phyloP scores from a whole-genome alignment of 768 basidiomycete species.

The Plicaturopsis crispa region DNA sequence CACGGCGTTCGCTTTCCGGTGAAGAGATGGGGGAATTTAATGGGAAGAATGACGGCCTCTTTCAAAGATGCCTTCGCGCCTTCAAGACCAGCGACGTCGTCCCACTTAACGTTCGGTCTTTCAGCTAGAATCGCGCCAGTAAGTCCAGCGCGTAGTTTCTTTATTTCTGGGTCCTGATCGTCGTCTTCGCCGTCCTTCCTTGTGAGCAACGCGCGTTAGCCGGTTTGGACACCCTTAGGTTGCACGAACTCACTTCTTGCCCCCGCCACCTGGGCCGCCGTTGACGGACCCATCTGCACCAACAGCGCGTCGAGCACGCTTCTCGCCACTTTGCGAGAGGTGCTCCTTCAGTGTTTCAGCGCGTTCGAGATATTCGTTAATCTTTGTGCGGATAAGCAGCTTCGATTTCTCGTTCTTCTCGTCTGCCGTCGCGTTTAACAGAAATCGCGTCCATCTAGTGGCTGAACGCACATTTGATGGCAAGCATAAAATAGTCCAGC shows the following conservation, averaged over 20 bases:
- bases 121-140: slow-evolving; percentile 85
- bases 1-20: slow-evolving; percentile 98
- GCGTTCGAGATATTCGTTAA: slow-evolving; percentile 84
- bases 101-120: slow-evolving; percentile 95
- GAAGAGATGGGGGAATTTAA: slow-evolving; percentile 98
- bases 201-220: not conserved
- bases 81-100: slow-evolving; percentile 96
- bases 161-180: slow-evolving; percentile 84
- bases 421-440: slow-evolving; percentile 44
- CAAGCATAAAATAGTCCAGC: slow-evolving; percentile 97
- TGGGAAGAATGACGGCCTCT: slow-evolving; percentile 98
- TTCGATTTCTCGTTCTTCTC: slow-evolving; percentile 96
- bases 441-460: slow-evolving; percentile 2
- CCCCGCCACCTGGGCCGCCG: slow-evolving; percentile 20
- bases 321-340: slow-evolving; percentile 58
- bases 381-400: slow-evolving; percentile 76
- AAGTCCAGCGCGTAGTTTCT: slow-evolving; percentile 92
- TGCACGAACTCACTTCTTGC: slow-evolving; percentile 35
- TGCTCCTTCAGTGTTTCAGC: slow-evolving; percentile 91
- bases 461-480: slow-evolving; percentile 69
- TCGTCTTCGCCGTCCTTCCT: slow-evolving; percentile 44
- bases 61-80: slow-evolving; percentile 93
- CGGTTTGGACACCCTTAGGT: not conserved
- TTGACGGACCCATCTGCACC: slow-evolving; percentile 40
- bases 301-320: slow-evolving; percentile 34